These are phyloP conservation scores for Ambrosia artemisiifolia DNA, from an alignment of 129 eudicot genomes.

Conservation along the genomic window DNA sequence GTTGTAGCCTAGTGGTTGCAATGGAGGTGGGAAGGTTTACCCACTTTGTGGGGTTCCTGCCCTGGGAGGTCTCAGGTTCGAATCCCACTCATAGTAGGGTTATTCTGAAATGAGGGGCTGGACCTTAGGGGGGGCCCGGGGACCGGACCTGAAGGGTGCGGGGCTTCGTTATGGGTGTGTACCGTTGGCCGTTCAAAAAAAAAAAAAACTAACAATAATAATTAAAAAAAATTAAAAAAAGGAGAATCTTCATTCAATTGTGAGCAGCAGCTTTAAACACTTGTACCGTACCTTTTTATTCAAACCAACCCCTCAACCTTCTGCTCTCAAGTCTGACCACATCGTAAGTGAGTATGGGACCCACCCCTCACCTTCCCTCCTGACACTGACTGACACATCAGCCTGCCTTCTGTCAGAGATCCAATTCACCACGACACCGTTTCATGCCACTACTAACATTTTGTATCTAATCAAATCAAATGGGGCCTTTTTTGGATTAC, in stretches of 20 bases:
- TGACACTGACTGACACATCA: neutral
- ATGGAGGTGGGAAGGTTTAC: too few species aligned
- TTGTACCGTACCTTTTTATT: slow-evolving; percentile 10
- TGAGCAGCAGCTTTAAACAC: slow-evolving; percentile 25
- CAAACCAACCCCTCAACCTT: neutral
- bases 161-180: too few species aligned
- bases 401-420: slow-evolving; percentile 21
- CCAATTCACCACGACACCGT: slow-evolving; percentile 14
- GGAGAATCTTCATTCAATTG: slow-evolving; percentile 27
- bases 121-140: too few species aligned
- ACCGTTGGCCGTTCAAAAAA: too few species aligned
- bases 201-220: neutral
- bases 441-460: neutral
- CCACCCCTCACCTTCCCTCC: neutral
- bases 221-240: neutral
- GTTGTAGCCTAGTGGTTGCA: too few species aligned
- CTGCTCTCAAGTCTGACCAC: slow-evolving; percentile 17
- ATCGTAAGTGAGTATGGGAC: slow-evolving; percentile 27
- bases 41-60: too few species aligned
- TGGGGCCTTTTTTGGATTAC: neutral
- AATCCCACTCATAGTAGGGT: too few species aligned
- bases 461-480: too few species aligned
- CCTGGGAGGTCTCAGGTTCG: too few species aligned
- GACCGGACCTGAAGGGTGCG: too few species aligned
- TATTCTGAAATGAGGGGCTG: too few species aligned